Evolutionary conservation across 2,329 filamentous ascomycete species (phyloP).

Genomic region (Knoxdaviesia proteae): DNA sequence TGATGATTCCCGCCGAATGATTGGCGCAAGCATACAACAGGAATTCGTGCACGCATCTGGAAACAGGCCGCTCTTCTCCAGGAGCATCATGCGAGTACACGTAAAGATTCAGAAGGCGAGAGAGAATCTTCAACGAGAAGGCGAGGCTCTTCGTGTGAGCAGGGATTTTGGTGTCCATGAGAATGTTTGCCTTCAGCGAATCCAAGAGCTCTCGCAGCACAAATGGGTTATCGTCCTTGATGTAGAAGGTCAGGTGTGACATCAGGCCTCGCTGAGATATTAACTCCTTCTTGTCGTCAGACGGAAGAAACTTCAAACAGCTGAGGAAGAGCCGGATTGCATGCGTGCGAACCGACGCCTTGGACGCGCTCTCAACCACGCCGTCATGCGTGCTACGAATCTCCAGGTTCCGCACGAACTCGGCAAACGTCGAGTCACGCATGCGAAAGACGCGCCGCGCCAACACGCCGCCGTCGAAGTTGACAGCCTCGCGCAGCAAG

Average conservation of each 20-base stretch:
- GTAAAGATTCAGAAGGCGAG: slow-evolving; percentile 53
- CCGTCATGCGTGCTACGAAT: slow-evolving; percentile 36
- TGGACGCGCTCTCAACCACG: slow-evolving; percentile 40
- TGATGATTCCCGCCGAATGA: slow-evolving; percentile 49
- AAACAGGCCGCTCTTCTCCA: slow-evolving; percentile 28
- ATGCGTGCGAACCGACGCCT: slow-evolving; percentile 64
- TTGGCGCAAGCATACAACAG: slow-evolving; percentile 57
- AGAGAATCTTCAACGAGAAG: slow-evolving; percentile 54
- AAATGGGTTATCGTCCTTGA: slow-evolving; percentile 58
- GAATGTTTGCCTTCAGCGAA: slow-evolving; percentile 45
- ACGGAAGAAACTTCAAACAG: slow-evolving; percentile 57
- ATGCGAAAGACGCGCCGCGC: slow-evolving; percentile 60
- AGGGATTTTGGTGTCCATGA: slow-evolving; percentile 55
- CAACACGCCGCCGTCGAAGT: slow-evolving; percentile 65
- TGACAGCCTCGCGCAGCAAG: slow-evolving; percentile 66
- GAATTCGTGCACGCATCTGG: slow-evolving; percentile 53
- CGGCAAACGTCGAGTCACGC: slow-evolving; percentile 59
- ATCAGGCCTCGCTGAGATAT: slow-evolving; percentile 63
- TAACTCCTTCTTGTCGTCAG: slow-evolving; percentile 62
- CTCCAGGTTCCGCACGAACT: slow-evolving; percentile 60
- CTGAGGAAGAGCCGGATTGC: slow-evolving; percentile 64
- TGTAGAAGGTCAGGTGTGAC: slow-evolving; percentile 58
- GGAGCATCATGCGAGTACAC: slow-evolving; percentile 29
- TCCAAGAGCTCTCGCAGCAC: slow-evolving; percentile 57
- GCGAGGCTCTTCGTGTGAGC: slow-evolving; percentile 54